Evolutionary conservation across 441 rosid genomes (phyloP), one percentile per base, ranked within the genome.

Genomic region (Gossypium laxum): DNA sequence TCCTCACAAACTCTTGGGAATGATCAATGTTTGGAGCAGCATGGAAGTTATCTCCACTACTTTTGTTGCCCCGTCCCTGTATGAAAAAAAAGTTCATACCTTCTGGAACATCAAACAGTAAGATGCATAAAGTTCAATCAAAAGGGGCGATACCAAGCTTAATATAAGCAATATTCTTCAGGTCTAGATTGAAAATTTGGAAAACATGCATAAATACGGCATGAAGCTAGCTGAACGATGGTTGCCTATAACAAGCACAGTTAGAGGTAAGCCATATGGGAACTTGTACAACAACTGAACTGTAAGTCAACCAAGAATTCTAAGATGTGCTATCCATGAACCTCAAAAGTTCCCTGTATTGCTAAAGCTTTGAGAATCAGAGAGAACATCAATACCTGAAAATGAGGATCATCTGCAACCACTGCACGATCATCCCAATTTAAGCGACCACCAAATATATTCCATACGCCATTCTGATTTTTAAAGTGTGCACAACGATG

Each of bases 1-100:
- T 82, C 83, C 98, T 85, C 73, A 93, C 98, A 79, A 93, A 93
- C 38, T 93, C 97, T 69, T 93, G 98, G 1, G 98, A 93, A 79
- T 93, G 98, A 77, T 93, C 98, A 75, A 93, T 93, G 83, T 93
- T 93, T 74, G 98, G 98, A 21, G 98, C 98, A 76, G 98, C 98
- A 81, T 93, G 98, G 78, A 93, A 93, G 84, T 81, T 86, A 77
- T 93, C 98, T 69, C 98, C 98, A 74, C 98, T 93, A 72, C 98
- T 93, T 83, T 89, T 93, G 82, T 91, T 93, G 79, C 98, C 98
- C 73, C 89, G 82, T 50, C 98, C 98, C 98, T 93, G 90, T 67
- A 78, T 28, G 48, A 79, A 19, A 76, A 57, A 72, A 74, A 55
- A 67, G 58, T 34, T 54, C 52, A 74, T 18, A 43, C 19, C 22